phyloP scores from a whole-genome alignment of 2,329 filamentous ascomycete genomes.

The Clonostachys rosea region DNA sequence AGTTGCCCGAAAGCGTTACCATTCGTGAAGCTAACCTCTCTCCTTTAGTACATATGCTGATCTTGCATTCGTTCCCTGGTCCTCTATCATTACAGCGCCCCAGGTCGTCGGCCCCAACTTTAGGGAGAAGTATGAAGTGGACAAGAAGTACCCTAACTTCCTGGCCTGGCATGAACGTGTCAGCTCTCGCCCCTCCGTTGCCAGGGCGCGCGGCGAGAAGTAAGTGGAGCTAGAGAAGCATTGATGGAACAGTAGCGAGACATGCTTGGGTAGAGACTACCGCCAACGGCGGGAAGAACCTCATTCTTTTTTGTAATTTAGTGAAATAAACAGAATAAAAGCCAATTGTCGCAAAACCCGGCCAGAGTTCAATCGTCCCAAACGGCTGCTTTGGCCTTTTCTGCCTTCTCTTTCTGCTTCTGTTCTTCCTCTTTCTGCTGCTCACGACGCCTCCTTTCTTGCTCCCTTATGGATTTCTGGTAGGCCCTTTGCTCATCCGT shows the following conservation, averaged over 20 bases:
- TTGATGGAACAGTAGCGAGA: background rate
- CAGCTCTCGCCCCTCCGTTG: slow-evolving; percentile 18
- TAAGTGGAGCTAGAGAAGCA: slow-evolving; percentile 1
- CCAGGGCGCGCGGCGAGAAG: slow-evolving; percentile 13
- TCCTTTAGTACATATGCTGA: slow-evolving; percentile 23
- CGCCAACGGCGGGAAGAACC: background rate
- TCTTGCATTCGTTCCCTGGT: slow-evolving; percentile 23
- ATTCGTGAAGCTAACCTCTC: background rate
- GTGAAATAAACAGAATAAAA: background rate
- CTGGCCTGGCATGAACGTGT: slow-evolving; percentile 24
- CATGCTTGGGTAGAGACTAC: background rate
- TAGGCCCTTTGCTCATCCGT: slow-evolving; percentile 89
- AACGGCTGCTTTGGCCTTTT: slow-evolving; percentile 75
- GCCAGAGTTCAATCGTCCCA: slow-evolving; percentile 64
- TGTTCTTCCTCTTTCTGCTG: slow-evolving; percentile 65
- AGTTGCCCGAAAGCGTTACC: slow-evolving; percentile 1
- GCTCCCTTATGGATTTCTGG: slow-evolving; percentile 75
- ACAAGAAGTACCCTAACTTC: slow-evolving; percentile 25
- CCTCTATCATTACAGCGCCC: slow-evolving; percentile 5
- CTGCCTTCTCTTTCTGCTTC: slow-evolving; percentile 56
- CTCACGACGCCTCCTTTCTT: slow-evolving; percentile 74
- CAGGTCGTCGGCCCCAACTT: slow-evolving; percentile 2
- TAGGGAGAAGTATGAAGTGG: slow-evolving; percentile 13
- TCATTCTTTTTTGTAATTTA: background rate
- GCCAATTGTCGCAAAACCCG: background rate